Evolutionary conservation across 2,329 filamentous ascomycete genomes (phyloP).

Genomic region (Fusarium subtropicale): DNA sequence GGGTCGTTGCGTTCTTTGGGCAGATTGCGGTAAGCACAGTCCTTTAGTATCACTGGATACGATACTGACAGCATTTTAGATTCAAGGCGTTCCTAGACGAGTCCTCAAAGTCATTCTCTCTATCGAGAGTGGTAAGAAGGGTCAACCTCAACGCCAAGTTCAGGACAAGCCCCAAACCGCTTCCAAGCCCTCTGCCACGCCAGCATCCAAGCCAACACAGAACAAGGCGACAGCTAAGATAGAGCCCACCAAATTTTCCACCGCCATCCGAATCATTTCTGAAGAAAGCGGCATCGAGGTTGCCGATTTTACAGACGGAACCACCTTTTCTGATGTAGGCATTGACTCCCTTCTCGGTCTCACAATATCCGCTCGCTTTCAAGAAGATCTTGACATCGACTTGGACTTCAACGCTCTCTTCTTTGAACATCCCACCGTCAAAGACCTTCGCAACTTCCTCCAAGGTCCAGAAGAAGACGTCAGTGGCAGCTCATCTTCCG

Average conservation of each 20-base stretch:
- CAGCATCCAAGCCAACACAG: fast-evolving
- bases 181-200: neutral
- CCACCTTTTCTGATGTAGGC: slow-evolving; percentile 67
- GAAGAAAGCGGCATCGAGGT: slow-evolving; percentile 39
- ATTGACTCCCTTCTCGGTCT: slow-evolving; percentile 72
- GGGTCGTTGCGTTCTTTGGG: slow-evolving; percentile 54
- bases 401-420: slow-evolving; percentile 63
- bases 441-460: slow-evolving; percentile 59
- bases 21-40: slow-evolving; percentile 47
- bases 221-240: neutral
- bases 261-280: slow-evolving; percentile 26
- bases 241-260: slow-evolving; percentile 7
- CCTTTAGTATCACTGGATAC: fast-evolving
- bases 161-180: neutral
- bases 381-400: slow-evolving; percentile 68
- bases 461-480: slow-evolving; percentile 13
- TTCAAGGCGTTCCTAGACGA: slow-evolving; percentile 37
- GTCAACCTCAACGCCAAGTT: slow-evolving; percentile 12
- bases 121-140: slow-evolving; percentile 33
- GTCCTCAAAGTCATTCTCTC: slow-evolving; percentile 39
- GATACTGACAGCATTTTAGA: neutral
- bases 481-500: slow-evolving; percentile 24
- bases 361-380: slow-evolving; percentile 66
- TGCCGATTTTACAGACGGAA: slow-evolving; percentile 65
- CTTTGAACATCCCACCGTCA: slow-evolving; percentile 65